phyloP scores from a whole-genome alignment of 768 basidiomycete genomes.

The Mycena leptocephala region DNA sequence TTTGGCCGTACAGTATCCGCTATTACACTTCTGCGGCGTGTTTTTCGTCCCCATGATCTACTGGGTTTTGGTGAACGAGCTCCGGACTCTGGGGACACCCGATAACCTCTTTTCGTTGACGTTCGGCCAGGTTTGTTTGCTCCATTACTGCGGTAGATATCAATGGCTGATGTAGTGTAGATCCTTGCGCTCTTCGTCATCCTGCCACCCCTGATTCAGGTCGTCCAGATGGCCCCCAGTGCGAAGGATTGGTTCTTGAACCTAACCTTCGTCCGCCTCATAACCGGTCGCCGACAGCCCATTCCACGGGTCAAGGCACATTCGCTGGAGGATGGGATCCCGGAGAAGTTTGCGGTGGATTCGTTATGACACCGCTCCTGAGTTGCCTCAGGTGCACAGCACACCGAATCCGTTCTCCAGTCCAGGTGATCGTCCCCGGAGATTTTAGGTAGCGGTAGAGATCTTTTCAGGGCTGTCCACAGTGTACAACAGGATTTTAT shows the following conservation, averaged over 20 bases:
- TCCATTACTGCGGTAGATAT: not conserved
- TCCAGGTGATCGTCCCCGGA: too few species aligned
- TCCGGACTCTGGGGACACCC: not conserved
- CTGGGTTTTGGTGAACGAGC: slow-evolving; percentile 13
- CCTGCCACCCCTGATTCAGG: slow-evolving; percentile 12
- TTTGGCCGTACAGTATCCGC: slow-evolving; percentile 3
- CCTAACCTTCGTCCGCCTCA: not conserved
- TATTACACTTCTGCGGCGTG: slow-evolving; percentile 20
- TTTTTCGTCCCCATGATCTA: slow-evolving; percentile 15
- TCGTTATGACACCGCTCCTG: too few species aligned
- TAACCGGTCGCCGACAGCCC: not conserved
- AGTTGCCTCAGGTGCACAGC: too few species aligned
- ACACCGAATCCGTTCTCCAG: too few species aligned
- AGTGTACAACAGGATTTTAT: too few species aligned
- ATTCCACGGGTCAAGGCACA: not conserved
- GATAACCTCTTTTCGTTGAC: slow-evolving; percentile 9
- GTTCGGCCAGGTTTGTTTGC: slow-evolving; percentile 22
- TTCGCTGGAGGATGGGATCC: slow-evolving; percentile 13
- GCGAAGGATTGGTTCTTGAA: slow-evolving; percentile 7
- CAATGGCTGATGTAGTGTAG: not conserved
- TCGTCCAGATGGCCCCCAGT: not conserved
- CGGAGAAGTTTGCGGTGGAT: not conserved
- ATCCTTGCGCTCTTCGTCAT: slow-evolving; percentile 21
- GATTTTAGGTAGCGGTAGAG: not conserved
- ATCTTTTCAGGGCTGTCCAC: too few species aligned